These are phyloP conservation scores for Syzygium oleosum DNA, from an alignment of 345 rosid genomes.

Conservation along the genomic window DNA sequence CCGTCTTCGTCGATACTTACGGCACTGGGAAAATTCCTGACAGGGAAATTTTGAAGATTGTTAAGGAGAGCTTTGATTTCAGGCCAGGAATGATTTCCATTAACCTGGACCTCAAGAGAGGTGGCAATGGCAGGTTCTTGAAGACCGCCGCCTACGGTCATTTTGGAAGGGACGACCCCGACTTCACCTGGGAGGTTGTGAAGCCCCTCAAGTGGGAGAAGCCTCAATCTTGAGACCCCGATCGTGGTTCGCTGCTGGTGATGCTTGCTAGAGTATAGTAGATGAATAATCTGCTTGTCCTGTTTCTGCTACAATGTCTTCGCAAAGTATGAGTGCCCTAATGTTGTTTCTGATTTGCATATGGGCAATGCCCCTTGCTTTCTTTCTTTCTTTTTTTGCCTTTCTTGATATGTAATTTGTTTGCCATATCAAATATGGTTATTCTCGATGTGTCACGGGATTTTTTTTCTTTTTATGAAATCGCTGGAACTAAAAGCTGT, in stretches of 20 bases:
- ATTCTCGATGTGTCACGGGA: not conserved
- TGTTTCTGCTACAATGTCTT: not conserved
- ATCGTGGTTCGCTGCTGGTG: not conserved
- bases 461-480: not conserved
- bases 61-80: constrained; percentile 13
- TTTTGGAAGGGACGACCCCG: constrained; percentile 47
- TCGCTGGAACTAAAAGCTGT: not conserved
- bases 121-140: constrained; percentile 38
- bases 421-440: not conserved
- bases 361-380: not conserved
- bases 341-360: not conserved
- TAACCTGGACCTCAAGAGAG: constrained; percentile 45
- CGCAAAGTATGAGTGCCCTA: not conserved
- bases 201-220: constrained; percentile 20
- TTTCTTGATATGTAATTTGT: not conserved
- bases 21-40: constrained; percentile 12
- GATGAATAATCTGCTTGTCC: not conserved
- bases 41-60: constrained; percentile 5
- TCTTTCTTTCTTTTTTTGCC: not conserved
- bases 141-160: constrained; percentile 50
- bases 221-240: not conserved
- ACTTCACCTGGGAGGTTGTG: constrained; percentile 51
- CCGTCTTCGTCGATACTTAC: constrained; percentile 2
- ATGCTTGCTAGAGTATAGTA: not conserved
- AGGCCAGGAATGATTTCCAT: constrained; percentile 50